Percentiles rank a stretch among this genome's conserved stretches.
Evolutionary conservation across 306 rosid genomes (phyloP).

Genomic region (Mimosa pudica): DNA sequence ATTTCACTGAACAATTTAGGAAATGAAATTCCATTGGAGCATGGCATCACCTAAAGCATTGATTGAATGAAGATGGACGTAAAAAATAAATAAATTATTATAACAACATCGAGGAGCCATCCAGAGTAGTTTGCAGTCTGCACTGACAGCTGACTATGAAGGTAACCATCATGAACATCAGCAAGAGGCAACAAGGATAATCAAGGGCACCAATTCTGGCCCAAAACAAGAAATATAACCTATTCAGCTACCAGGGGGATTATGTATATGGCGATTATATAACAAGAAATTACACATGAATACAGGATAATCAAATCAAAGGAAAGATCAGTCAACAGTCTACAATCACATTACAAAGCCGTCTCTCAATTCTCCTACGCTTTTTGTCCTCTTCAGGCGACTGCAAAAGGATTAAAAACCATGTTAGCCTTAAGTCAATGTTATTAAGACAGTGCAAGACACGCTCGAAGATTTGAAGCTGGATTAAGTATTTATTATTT

Average conservation of each 20-base stretch:
- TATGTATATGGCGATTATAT: conserved; percentile 20
- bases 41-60: not conserved
- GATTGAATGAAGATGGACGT: not conserved
- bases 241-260: conserved; percentile 28
- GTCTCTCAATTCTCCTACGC: conserved; percentile 62
- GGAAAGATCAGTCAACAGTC: conserved; percentile 47
- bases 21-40: not conserved
- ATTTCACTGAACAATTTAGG: not conserved
- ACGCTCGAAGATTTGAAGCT: conserved; percentile 4
- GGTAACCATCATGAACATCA: conserved; percentile 21
- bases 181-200: conserved; percentile 8
- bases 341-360: conserved; percentile 64
- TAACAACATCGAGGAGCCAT: conserved; percentile 38
- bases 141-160: conserved; percentile 17
- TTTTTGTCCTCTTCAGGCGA: conserved; percentile 53
- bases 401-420: conserved; percentile 46
- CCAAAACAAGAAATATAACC: conserved; percentile 19
- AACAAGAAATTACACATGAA: conserved; percentile 37
- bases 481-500: not conserved
- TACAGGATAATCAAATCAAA: conserved; percentile 28
- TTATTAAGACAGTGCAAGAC: conserved; percentile 5
- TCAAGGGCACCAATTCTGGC: conserved; percentile 37
- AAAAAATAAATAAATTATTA: conserved; percentile 25
- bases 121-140: conserved; percentile 20
- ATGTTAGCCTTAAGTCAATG: not conserved